Evolutionary conservation across 257 asterid genomes (phyloP), one percentile per base, ranked within the genome.

Genomic region (Thymus quinquecostatus): DNA sequence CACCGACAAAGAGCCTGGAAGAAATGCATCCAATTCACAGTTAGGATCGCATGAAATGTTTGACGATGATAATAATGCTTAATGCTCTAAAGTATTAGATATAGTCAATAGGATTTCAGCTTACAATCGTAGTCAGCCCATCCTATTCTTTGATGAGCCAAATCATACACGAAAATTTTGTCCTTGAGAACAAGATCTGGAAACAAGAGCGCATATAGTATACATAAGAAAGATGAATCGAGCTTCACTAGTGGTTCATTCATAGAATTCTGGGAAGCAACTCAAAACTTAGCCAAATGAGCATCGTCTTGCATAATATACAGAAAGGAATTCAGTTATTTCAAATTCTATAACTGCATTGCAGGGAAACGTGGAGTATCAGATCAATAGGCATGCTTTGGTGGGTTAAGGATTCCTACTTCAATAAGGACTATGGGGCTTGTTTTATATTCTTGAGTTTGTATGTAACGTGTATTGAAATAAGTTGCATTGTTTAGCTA

Each of bases 41-140:
- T 33, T 40, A 21, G 40, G 6, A 60, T 55, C 40, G 43, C 13
- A 41, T 67, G 10, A 59, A 2, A 54, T n/a, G 65, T 13, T 30
- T 56, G 48, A 36, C 28, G 62, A 59, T 47, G 50, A 56, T 60
- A 36, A 56, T 64, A 54, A 47, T 64, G 70, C 40, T 21, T 36
- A 59, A 44, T 40, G 71, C 40, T 44, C 1, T 33, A 60, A 14
- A 30, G 5, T 47, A 62, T 29, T 29, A 38, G 12, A 53, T 58
- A 43, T 8, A 38, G 6, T 8, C 9, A 33, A 0, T 21, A 10
- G 51, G 32, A 60, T 36, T 47, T 28, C 33, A 4, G 77, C 88
- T 84, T 70, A 84, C 92, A 86, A 70, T 86, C 89, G 47, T 79
- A 82, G 69, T 84, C 86, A 13, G 92, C 83, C 92, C 92, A 86